A percentile compares a stretch with the other conserved stretches of the same genome.
Evolutionary conservation across 495 filamentous ascomycete species (phyloP).

Genomic region (Glarea lozoyensis): DNA sequence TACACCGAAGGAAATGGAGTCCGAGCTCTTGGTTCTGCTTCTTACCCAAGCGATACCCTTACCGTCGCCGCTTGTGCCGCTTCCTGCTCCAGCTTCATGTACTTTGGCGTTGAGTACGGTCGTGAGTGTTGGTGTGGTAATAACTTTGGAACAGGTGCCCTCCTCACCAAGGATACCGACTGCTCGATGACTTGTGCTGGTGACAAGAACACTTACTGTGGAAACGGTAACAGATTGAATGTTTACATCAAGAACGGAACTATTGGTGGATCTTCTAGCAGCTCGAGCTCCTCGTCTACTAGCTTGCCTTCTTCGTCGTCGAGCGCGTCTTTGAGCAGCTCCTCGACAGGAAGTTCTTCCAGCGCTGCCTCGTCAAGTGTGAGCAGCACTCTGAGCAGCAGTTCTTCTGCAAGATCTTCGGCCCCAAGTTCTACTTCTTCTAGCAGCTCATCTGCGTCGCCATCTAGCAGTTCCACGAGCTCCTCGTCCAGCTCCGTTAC

Average conservation of each 20-base stretch:
- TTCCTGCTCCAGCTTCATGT: slow-evolving; percentile 21
- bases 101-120: slow-evolving; percentile 30
- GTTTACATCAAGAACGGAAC: slow-evolving; percentile 24
- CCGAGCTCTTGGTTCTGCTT: slow-evolving; percentile 8
- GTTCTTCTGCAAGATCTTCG: too few species aligned
- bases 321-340: too few species aligned
- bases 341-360: too few species aligned
- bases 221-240: slow-evolving; percentile 30
- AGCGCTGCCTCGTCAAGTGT: too few species aligned
- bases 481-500: too few species aligned
- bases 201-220: slow-evolving; percentile 11
- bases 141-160: slow-evolving; percentile 8
- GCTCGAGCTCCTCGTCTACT: too few species aligned
- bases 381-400: too few species aligned
- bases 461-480: too few species aligned
- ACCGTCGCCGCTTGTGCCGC: slow-evolving; percentile 26
- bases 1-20: slow-evolving; percentile 19
- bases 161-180: slow-evolving; percentile 5
- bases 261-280: background rate
- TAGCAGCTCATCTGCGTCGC: too few species aligned
- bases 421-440: too few species aligned
- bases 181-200: slow-evolving; percentile 25
- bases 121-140: slow-evolving; percentile 28
- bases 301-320: too few species aligned
- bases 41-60: slow-evolving; percentile 17